Conservation (phyloP, 306 rosid species). For the Bauhinia variegata region DNA sequence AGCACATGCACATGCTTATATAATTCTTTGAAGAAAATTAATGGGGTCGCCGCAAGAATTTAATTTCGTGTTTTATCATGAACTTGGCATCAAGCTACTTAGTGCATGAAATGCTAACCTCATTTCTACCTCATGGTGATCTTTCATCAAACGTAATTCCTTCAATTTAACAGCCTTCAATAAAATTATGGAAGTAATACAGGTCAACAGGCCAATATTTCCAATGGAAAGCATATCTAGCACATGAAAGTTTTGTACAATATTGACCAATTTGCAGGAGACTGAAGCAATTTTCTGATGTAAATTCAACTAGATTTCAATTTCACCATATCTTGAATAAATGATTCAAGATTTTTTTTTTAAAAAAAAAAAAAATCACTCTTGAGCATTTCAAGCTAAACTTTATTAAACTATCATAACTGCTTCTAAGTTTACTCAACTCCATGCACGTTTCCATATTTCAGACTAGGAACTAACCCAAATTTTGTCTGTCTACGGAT, state of each 20-base stretch:
- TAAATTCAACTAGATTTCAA: neutral
- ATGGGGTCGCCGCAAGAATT: neutral
- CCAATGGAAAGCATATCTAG: neutral
- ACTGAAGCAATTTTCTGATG: neutral
- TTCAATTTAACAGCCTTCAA: neutral
- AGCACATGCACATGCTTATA: no score
- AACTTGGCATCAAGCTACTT: neutral
- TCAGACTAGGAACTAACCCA: neutral
- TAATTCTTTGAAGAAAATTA: neutral
- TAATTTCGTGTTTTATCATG: neutral
- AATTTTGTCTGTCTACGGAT: neutral
- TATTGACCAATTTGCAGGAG: neutral
- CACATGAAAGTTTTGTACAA: neutral
- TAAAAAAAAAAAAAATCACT: neutral
- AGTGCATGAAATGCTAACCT: neutral
- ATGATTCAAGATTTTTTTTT: neutral
- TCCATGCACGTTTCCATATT: neutral
- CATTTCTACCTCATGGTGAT: neutral
- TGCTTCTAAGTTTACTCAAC: neutral
- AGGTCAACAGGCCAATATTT: neutral
- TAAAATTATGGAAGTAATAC: neutral
- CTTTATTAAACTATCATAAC: neutral
- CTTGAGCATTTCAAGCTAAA: neutral
- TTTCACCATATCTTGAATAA: neutral
- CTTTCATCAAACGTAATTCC: constrained; percentile 1